These are phyloP conservation scores for Oryza meridionalis DNA, from an alignment of 176 grass and related monocot species.

Conservation along the genomic window DNA sequence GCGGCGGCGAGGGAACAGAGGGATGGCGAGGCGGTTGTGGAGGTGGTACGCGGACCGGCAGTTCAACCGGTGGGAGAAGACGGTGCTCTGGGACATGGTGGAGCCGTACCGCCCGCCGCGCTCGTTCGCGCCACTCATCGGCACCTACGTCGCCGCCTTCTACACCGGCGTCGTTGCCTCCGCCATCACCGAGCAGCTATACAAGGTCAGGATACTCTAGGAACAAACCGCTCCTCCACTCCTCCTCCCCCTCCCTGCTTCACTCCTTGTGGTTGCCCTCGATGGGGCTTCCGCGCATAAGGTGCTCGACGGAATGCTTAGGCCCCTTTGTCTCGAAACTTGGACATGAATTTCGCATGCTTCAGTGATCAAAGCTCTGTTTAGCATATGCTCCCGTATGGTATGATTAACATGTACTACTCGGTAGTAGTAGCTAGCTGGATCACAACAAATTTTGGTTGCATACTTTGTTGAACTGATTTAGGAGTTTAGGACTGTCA, in stretches of 20 bases:
- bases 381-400: background rate
- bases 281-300: background rate
- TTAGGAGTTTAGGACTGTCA: background rate
- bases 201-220: conserved; percentile 52
- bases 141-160: conserved; percentile 89
- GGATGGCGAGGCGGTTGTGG: conserved; percentile 80
- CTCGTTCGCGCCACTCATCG: conserved; percentile 76
- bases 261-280: background rate
- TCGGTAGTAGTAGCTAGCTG: background rate
- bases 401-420: background rate
- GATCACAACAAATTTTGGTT: background rate
- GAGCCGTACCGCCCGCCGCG: conserved; percentile 79
- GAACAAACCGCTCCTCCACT: background rate
- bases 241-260: no score
- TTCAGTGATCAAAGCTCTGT: no score
- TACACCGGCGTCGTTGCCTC: conserved; percentile 85
- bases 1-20: background rate
- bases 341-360: background rate
- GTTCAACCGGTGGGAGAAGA: conserved; percentile 96
- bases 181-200: conserved; percentile 88
- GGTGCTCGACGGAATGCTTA: conserved; percentile 45
- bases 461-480: background rate
- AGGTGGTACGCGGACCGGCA: conserved; percentile 91
- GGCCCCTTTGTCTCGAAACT: background rate
- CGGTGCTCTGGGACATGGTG: conserved; percentile 95